Percentiles rank a stretch among this genome's conserved stretches.
phyloP scores from a whole-genome alignment of 2,329 filamentous ascomycete species.

The Claviceps monticola region DNA sequence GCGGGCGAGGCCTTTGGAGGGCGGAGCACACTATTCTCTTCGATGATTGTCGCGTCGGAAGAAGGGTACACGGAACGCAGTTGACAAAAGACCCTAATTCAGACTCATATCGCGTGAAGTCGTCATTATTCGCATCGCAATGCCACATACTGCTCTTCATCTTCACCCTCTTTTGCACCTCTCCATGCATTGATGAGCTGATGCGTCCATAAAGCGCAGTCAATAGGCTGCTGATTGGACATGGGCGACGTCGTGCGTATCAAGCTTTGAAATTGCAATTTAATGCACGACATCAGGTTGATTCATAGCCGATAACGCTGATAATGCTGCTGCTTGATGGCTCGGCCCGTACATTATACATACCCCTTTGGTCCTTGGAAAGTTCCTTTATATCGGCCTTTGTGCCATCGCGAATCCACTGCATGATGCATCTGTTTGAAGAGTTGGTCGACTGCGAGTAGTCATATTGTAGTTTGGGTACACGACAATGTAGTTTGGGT shows the following conservation, averaged over 20 bases:
- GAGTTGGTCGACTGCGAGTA: neutral
- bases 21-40: neutral
- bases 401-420: neutral
- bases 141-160: neutral
- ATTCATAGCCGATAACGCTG: neutral
- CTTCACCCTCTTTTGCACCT: neutral
- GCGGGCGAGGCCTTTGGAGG: neutral
- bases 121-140: conserved; percentile 1
- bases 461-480: too few species aligned
- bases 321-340: neutral
- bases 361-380: neutral
- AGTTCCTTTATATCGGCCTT: neutral
- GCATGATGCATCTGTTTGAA: neutral
- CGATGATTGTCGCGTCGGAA: neutral
- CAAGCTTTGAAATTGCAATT: neutral
- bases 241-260: neutral
- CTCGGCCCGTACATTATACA: neutral
- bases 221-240: neutral
- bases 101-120: neutral
- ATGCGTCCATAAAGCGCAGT: neutral
- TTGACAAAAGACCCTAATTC: neutral
- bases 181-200: neutral
- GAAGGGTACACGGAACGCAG: neutral
- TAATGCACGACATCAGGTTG: neutral
- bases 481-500: too few species aligned